Evolutionary conservation across 2,329 filamentous ascomycete species (phyloP).

Genomic region (Rhinocladiella similis): DNA sequence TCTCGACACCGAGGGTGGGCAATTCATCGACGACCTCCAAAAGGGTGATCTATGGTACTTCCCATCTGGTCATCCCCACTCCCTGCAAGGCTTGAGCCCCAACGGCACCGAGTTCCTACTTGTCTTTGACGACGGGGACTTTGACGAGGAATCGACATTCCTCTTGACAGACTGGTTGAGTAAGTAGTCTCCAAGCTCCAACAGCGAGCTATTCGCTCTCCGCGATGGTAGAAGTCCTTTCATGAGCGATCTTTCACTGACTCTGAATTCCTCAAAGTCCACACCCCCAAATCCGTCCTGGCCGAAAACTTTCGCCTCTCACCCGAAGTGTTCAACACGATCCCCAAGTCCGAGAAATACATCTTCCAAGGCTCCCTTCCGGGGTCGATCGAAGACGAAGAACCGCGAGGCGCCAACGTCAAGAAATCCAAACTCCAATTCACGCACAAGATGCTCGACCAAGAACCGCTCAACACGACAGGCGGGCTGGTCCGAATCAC

Average conservation of each 20-base stretch:
- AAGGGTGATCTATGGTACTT: constrained; percentile 83
- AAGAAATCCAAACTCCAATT: constrained; percentile 69
- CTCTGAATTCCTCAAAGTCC: constrained; percentile 44
- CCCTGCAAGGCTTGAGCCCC: constrained; percentile 66
- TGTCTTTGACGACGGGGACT: constrained; percentile 61
- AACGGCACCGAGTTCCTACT: constrained; percentile 67
- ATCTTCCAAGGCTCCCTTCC: constrained; percentile 72
- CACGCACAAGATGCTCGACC: constrained; percentile 70
- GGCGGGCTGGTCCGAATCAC: constrained; percentile 73
- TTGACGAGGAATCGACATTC: constrained; percentile 69
- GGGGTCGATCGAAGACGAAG: constrained; percentile 65
- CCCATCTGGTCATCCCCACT: constrained; percentile 74
- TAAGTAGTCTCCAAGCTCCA: too few species aligned
- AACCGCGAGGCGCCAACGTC: constrained; percentile 57
- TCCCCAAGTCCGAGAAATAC: constrained; percentile 68
- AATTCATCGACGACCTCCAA: constrained; percentile 73
- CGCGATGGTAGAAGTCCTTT: too few species aligned
- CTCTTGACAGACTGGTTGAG: constrained; percentile 68
- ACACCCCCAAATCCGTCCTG: constrained; percentile 70
- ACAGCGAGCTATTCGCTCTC: too few species aligned
- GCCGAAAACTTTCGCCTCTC: constrained; percentile 74
- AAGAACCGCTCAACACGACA: constrained; percentile 64
- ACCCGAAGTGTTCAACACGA: constrained; percentile 67
- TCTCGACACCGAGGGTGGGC: constrained; percentile 72
- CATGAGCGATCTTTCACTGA: too few species aligned